These are phyloP conservation scores for Trichoderma reesei DNA, from an alignment of 495 filamentous ascomycete species.

Conservation along the genomic window DNA sequence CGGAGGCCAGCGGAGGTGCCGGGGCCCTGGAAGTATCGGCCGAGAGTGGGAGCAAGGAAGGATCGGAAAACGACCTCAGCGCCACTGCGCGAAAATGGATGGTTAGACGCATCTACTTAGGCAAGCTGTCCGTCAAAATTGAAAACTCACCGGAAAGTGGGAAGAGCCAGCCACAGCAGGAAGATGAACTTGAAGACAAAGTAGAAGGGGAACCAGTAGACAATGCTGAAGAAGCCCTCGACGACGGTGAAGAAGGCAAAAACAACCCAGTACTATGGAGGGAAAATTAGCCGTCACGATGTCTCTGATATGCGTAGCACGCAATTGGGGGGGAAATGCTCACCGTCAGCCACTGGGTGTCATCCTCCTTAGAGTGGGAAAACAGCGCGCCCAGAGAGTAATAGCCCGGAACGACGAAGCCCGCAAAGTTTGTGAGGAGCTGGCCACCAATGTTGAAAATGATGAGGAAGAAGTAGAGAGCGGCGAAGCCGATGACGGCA, in stretches of 20 bases:
- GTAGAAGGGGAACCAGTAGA: conserved; percentile 99
- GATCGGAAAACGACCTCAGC: conserved; percentile 95
- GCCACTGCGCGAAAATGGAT: conserved; percentile 46
- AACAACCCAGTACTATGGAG: conserved; percentile 86
- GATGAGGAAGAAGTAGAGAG: conserved; percentile 94
- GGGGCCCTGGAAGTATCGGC: conserved; percentile 73
- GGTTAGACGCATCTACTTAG: neutral
- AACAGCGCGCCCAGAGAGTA: conserved; percentile 91
- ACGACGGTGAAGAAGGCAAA: conserved; percentile 87
- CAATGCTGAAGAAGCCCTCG: conserved; percentile 85
- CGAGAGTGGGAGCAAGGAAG: conserved; percentile 81
- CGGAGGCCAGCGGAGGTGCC: conserved; percentile 84
- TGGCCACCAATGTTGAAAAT: conserved; percentile 98
- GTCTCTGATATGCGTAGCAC: neutral
- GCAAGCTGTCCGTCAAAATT: neutral
- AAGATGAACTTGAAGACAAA: conserved; percentile 99
- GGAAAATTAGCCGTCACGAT: conserved; percentile 19
- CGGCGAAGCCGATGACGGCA: conserved; percentile 72
- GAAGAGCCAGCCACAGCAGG: conserved; percentile 93
- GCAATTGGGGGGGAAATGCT: conserved; percentile 14
- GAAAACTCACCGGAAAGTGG: conserved; percentile 70
- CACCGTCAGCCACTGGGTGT: conserved; percentile 78
- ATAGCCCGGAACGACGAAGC: conserved; percentile 89
- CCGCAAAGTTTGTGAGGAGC: conserved; percentile 92
- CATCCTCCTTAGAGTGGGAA: conserved; percentile 68